Percentiles rank a stretch among this genome's conserved stretches.
Evolutionary conservation across 176 grass and related monocot species (phyloP).

Genomic region (Ampelocalamus luodianensis): DNA sequence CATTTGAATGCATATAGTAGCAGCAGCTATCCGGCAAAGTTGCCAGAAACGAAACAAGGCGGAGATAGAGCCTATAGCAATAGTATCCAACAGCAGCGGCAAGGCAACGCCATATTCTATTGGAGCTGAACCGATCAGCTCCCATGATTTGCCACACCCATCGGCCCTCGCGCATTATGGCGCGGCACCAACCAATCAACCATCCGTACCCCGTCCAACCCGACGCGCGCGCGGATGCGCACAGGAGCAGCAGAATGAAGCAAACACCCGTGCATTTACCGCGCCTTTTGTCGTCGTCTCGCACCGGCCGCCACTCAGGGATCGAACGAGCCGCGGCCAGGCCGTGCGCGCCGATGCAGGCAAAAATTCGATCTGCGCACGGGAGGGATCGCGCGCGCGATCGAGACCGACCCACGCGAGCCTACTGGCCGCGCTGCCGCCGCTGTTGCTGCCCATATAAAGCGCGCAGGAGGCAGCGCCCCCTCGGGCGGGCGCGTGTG

Average conservation of each 20-base stretch:
- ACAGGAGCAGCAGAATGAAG: not conserved
- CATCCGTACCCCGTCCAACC: not conserved
- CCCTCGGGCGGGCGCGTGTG: not conserved
- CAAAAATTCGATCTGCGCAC: not conserved
- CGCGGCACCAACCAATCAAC: not conserved
- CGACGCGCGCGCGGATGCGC: not conserved
- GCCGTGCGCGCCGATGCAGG: not conserved
- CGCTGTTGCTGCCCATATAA: not conserved
- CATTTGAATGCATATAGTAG: not conserved
- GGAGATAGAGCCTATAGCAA: not conserved
- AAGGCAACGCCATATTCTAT: not conserved
- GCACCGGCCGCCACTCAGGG: not conserved
- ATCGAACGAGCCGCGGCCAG: not conserved
- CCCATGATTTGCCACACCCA: not conserved
- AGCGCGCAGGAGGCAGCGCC: not conserved
- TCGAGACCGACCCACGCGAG: slow-evolving; percentile 14
- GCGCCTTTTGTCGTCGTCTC: not conserved
- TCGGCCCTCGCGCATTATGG: not conserved
- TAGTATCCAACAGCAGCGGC: not conserved
- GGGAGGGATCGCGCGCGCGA: not conserved
- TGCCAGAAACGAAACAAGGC: not conserved
- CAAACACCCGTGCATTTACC: not conserved
- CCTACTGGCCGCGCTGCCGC: not conserved
- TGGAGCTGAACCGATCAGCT: not conserved
- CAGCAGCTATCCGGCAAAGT: not conserved